Conservation (phyloP, 2,329 filamentous ascomycete species). For the Alternaria ethzedia region DNA sequence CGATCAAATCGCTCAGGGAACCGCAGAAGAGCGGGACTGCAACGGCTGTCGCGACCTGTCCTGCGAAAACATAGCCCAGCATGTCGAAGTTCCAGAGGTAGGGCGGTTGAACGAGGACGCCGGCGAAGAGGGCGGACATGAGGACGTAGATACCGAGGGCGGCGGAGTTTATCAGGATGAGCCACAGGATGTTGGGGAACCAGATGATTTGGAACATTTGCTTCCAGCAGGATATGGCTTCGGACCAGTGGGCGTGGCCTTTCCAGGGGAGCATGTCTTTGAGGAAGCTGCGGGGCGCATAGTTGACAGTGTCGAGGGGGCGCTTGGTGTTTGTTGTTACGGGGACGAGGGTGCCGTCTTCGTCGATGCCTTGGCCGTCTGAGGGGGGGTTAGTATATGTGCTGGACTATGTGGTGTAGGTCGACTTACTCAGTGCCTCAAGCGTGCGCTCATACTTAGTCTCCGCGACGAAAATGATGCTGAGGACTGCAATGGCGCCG, state of each 20-base stretch:
- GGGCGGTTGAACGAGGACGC: slow-evolving; percentile 11
- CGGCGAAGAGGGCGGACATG: slow-evolving; percentile 17
- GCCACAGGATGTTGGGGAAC: slow-evolving; percentile 19
- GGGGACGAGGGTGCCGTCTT: slow-evolving; percentile 12
- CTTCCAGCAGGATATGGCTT: slow-evolving; percentile 16
- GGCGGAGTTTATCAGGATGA: slow-evolving; percentile 9
- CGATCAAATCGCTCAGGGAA: slow-evolving; percentile 6
- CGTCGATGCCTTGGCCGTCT: slow-evolving; percentile 16
- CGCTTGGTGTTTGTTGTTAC: slow-evolving; percentile 12
- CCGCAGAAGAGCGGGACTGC: slow-evolving; percentile 17
- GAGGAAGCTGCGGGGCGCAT: slow-evolving; percentile 9
- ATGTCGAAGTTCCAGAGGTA: slow-evolving; percentile 13
- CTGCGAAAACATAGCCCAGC: slow-evolving; percentile 16
- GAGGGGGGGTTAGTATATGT: neutral
- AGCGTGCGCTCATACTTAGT: slow-evolving; percentile 15
- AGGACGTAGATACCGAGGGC: slow-evolving; percentile 17
- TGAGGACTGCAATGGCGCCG: slow-evolving; percentile 9
- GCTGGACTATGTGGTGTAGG: neutral
- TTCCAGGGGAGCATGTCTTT: slow-evolving; percentile 17
- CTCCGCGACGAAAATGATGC: slow-evolving; percentile 14
- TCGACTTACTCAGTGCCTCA: slow-evolving; percentile 13
- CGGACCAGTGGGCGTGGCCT: slow-evolving; percentile 9
- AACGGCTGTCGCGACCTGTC: slow-evolving; percentile 12
- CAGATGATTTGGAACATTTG: slow-evolving; percentile 19
- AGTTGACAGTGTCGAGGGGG: slow-evolving; percentile 9